Percentiles rank a stretch among this genome's conserved stretches.
phyloP scores from a whole-genome alignment of 2,329 filamentous ascomycete species.

The Colletotrichum spinosum region DNA sequence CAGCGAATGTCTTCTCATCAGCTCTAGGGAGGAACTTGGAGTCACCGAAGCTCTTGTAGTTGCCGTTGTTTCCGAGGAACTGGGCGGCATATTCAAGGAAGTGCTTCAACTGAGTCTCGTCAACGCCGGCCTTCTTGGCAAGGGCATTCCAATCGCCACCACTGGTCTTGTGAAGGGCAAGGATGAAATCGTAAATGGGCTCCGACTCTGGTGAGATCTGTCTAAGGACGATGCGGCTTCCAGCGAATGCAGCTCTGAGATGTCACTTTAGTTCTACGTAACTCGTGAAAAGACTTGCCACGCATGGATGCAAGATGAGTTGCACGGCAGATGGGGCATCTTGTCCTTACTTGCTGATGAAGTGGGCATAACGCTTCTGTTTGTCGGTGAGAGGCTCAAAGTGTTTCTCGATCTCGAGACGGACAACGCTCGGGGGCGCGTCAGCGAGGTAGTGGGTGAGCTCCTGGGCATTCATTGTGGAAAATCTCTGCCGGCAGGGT shows the following conservation, averaged over 20 bases:
- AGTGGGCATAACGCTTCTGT: conserved; percentile 92
- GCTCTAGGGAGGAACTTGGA: conserved; percentile 85
- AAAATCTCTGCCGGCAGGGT: conserved; percentile 39
- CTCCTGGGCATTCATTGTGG: conserved; percentile 69
- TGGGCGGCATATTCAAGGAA: conserved; percentile 84
- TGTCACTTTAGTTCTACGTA: conserved; percentile 27
- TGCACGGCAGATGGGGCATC: conserved; percentile 1
- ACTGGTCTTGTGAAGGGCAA: conserved; percentile 75
- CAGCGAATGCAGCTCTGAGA: conserved; percentile 78
- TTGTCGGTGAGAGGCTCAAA: conserved; percentile 82
- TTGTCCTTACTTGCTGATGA: conserved; percentile 77
- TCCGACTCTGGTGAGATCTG: conserved; percentile 87
- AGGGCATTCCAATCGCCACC: conserved; percentile 79
- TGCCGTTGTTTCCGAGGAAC: conserved; percentile 84
- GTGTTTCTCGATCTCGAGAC: conserved; percentile 90
- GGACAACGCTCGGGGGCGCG: conserved; percentile 87
- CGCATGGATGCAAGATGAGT: not conserved
- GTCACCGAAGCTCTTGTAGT: conserved; percentile 90
- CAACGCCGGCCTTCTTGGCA: conserved; percentile 72
- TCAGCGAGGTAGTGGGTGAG: conserved; percentile 88
- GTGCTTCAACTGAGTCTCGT: conserved; percentile 70
- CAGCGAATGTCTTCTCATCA: conserved; percentile 70
- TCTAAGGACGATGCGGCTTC: conserved; percentile 81
- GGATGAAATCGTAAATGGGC: conserved; percentile 83
- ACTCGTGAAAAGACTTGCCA: conserved; percentile 27